phyloP scores from a whole-genome alignment of 768 basidiomycete genomes.

The Russula griseocarnosa region DNA sequence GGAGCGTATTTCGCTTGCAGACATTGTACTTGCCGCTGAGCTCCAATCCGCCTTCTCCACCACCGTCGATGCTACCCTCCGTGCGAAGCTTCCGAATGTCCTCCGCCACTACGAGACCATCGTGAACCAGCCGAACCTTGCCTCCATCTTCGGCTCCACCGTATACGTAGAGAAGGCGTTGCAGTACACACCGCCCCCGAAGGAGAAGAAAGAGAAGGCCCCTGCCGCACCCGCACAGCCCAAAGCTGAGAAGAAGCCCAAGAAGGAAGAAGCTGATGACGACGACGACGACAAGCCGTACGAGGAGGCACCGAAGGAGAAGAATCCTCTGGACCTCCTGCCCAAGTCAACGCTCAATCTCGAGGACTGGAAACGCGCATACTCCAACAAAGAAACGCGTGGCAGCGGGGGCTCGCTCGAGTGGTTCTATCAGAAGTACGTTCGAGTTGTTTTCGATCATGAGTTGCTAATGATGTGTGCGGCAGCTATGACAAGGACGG shows the following conservation, averaged over 20 bases:
- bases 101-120: slow-evolving; percentile 86
- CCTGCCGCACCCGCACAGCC: slow-evolving; percentile 38
- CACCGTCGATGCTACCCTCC: slow-evolving; percentile 61
- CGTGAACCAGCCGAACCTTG: slow-evolving; percentile 75
- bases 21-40: slow-evolving; percentile 63
- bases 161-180: slow-evolving; percentile 63
- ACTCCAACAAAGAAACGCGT: slow-evolving; percentile 97
- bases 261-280: slow-evolving; percentile 49
- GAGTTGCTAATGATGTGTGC: slow-evolving; percentile 11
- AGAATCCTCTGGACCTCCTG: slow-evolving; percentile 91
- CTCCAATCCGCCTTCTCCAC: slow-evolving; percentile 51
- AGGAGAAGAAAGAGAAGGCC: slow-evolving; percentile 39
- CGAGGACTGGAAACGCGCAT: slow-evolving; percentile 96
- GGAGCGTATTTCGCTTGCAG: slow-evolving; percentile 93
- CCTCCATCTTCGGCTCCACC: slow-evolving; percentile 58
- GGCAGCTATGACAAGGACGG: slow-evolving; percentile 80
- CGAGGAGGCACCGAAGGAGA: slow-evolving; percentile 74
- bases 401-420: slow-evolving; percentile 77
- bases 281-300: slow-evolving; percentile 77
- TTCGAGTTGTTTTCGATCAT: slow-evolving; percentile 16
- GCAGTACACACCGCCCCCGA: slow-evolving; percentile 65
- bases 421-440: slow-evolving; percentile 96
- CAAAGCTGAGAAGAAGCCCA: slow-evolving; percentile 61
- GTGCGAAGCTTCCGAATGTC: slow-evolving; percentile 67
- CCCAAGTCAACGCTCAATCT: slow-evolving; percentile 86